phyloP scores from a whole-genome alignment of 768 basidiomycete species.

The Lactarius indigo region DNA sequence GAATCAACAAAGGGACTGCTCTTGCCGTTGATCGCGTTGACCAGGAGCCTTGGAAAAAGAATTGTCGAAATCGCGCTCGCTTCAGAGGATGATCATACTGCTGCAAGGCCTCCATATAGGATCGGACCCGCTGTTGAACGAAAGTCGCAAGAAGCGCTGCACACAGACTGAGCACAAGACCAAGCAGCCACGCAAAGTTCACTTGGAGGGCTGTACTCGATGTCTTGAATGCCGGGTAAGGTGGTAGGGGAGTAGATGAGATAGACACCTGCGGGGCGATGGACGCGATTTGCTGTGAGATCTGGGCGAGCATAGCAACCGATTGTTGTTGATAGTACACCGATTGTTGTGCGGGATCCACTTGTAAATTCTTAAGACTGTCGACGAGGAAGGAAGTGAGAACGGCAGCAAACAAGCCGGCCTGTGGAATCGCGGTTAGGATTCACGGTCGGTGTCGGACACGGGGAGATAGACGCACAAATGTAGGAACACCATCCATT shows the following conservation, averaged over 20 bases:
- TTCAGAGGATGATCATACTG: neutral
- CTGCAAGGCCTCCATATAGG: too few species aligned
- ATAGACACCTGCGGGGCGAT: too few species aligned
- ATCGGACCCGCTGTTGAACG: too few species aligned
- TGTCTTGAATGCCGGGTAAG: neutral
- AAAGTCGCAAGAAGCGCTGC: neutral
- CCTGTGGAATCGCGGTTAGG: neutral
- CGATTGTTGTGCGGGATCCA: too few species aligned
- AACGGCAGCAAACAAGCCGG: slow-evolving; percentile 11
- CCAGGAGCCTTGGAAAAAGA: neutral
- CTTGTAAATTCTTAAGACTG: too few species aligned
- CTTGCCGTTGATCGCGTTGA: neutral
- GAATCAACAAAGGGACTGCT: neutral
- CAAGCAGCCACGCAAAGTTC: neutral
- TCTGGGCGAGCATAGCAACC: too few species aligned
- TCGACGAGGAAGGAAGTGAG: too few species aligned
- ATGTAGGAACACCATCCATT: neutral
- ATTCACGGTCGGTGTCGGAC: neutral
- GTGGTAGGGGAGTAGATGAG: too few species aligned
- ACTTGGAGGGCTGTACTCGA: neutral
- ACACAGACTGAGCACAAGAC: slow-evolving; percentile 8
- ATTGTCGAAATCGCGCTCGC: neutral
- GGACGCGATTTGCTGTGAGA: too few species aligned
- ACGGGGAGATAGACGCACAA: neutral
- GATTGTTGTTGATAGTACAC: too few species aligned